A percentile compares a stretch with the other conserved stretches of the same genome.
Conservation (phyloP, 352 stramenopile species). For the Pythium apleroticum region DNA sequence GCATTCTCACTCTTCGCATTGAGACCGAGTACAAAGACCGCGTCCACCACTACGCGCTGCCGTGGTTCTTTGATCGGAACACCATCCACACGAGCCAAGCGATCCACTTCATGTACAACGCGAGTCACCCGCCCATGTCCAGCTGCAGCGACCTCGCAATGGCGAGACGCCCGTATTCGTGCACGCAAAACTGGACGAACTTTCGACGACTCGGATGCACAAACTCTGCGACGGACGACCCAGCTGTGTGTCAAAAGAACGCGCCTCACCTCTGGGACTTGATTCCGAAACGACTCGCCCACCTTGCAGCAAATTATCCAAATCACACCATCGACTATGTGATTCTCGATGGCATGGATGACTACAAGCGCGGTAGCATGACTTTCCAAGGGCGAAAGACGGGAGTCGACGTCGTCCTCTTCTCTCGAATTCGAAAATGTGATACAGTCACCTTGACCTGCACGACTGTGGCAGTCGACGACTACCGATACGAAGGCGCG, state of each 20-base stretch:
- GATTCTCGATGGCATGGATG: slow-evolving; percentile 9
- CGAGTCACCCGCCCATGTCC: background rate
- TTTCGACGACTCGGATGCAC: background rate
- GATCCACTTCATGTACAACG: slow-evolving; percentile 32
- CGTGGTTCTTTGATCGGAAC: slow-evolving; percentile 31
- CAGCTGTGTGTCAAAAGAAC: background rate
- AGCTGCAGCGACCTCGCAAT: slow-evolving; percentile 3
- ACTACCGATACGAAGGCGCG: slow-evolving; percentile 44
- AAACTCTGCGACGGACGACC: background rate
- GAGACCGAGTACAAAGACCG: slow-evolving; percentile 35
- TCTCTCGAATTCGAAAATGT: slow-evolving; percentile 15
- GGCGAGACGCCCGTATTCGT: slow-evolving; percentile 10
- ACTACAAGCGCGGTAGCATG: slow-evolving; percentile 3
- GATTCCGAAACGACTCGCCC: background rate
- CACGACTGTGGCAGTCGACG: slow-evolving; percentile 40
- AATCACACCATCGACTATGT: slow-evolving; percentile 11
- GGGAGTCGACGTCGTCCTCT: background rate
- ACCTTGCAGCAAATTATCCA: background rate
- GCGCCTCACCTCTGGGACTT: slow-evolving; percentile 5
- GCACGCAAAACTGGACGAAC: slow-evolving; percentile 6
- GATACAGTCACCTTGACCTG: slow-evolving; percentile 11
- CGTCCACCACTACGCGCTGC: slow-evolving; percentile 41
- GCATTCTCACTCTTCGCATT: slow-evolving; percentile 7
- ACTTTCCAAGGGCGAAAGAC: slow-evolving; percentile 7
- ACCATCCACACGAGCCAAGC: slow-evolving; percentile 39